These are phyloP conservation scores for Graphiopsis chlorocephala DNA, from an alignment of 2,329 filamentous ascomycete species.

Conservation along the genomic window DNA sequence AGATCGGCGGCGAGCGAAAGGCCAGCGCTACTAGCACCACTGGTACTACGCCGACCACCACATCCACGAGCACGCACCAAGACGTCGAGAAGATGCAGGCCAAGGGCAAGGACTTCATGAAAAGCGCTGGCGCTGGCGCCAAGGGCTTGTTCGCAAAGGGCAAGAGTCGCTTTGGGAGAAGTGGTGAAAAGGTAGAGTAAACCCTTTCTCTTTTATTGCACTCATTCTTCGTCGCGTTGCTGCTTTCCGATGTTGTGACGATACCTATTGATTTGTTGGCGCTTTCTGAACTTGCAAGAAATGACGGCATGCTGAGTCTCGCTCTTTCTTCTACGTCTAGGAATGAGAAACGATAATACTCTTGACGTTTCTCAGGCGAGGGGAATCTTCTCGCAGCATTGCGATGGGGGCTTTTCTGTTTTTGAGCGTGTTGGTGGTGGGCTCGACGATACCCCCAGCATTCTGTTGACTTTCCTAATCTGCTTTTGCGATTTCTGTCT, in stretches of 20 bases:
- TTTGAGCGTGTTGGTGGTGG: slow-evolving; percentile 12
- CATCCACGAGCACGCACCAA: slow-evolving; percentile 22
- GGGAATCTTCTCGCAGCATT: not conserved
- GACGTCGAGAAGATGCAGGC: slow-evolving; percentile 57
- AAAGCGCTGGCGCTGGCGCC: slow-evolving; percentile 81
- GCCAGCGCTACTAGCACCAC: not conserved
- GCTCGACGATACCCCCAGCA: slow-evolving; percentile 13
- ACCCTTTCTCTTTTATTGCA: slow-evolving; percentile 48
- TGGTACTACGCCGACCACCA: slow-evolving; percentile 11
- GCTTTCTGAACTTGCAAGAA: slow-evolving; percentile 7
- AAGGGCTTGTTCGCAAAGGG: slow-evolving; percentile 91
- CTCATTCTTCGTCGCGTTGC: slow-evolving; percentile 18
- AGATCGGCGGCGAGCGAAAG: slow-evolving; percentile 19
- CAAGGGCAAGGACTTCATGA: slow-evolving; percentile 85
- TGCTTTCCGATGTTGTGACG: not conserved
- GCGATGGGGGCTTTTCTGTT: not conserved
- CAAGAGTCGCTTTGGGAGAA: slow-evolving; percentile 68
- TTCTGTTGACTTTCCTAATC: slow-evolving; percentile 7
- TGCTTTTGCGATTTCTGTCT: slow-evolving; percentile 9
- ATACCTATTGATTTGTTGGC: not conserved
- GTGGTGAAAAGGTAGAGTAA: slow-evolving; percentile 80
- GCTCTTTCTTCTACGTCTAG: slow-evolving; percentile 18
- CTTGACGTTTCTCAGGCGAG: not conserved
- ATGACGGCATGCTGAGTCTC: slow-evolving; percentile 24
- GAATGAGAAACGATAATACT: slow-evolving; percentile 15